Percentiles rank a stretch among this genome's conserved stretches.
These are phyloP conservation scores for Hypoxylon perforatum DNA, from an alignment of 495 filamentous ascomycete species.

Conservation along the genomic window DNA sequence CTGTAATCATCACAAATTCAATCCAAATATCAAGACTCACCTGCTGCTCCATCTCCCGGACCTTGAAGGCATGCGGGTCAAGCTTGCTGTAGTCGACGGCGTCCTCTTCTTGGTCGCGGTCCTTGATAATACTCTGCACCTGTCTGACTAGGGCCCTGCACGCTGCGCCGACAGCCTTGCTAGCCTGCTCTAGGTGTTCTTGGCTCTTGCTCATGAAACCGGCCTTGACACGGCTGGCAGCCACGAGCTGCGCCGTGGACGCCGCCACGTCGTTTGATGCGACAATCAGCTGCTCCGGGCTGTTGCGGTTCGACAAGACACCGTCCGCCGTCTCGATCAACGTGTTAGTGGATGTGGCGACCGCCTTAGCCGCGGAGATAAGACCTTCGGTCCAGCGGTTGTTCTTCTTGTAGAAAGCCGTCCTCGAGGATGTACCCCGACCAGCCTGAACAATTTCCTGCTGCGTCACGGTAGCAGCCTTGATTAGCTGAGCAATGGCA, in stretches of 20 bases:
- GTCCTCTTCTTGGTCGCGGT: conserved; percentile 84
- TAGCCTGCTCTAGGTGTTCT: conserved; percentile 88
- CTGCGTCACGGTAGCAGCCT: conserved; percentile 92
- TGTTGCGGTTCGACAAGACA: conserved; percentile 90
- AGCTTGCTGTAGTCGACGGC: conserved; percentile 88
- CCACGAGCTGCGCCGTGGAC: conserved; percentile 94
- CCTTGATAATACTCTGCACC: conserved; percentile 92
- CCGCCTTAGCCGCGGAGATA: conserved; percentile 96
- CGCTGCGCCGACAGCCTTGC: conserved; percentile 90
- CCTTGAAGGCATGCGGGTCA: conserved; percentile 95
- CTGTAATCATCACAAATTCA: conserved; percentile 14
- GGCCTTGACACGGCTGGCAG: conserved; percentile 94
- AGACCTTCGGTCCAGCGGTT: conserved; percentile 96
- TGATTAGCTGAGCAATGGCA: conserved; percentile 94
- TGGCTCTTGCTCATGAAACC: conserved; percentile 97
- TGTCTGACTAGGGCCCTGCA: conserved; percentile 90
- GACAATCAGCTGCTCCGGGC: conserved; percentile 95
- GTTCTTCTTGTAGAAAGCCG: conserved; percentile 99
- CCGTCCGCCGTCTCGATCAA: conserved; percentile 98
- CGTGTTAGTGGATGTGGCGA: conserved; percentile 89
- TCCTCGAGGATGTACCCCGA: conserved; percentile 83
- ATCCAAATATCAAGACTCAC: conserved; percentile 62
- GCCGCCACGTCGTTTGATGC: conserved; percentile 97
- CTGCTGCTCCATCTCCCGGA: conserved; percentile 99
- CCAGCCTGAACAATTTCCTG: conserved; percentile 98